phyloP scores from a whole-genome alignment of 1,139 yeast species.

The Hansenula sp. region DNA sequence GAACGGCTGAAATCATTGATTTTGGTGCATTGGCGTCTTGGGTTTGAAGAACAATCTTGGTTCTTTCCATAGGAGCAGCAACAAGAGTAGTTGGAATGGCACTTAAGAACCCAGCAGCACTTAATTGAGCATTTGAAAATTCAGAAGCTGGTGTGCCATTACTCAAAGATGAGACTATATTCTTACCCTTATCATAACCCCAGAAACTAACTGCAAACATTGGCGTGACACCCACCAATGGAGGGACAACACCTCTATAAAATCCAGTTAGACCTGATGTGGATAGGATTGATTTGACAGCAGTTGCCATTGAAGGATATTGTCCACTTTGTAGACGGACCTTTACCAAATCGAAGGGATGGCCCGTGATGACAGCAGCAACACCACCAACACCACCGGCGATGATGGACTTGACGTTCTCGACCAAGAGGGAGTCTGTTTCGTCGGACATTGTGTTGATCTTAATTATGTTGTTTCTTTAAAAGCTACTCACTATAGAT shows the following conservation, averaged over 20 bases:
- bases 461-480: too few relatives aligned
- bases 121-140: constrained; percentile 66
- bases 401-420: constrained; percentile 67
- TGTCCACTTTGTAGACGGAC: constrained; percentile 78
- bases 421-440: constrained; percentile 40
- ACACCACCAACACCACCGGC: constrained; percentile 90
- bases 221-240: constrained; percentile 92
- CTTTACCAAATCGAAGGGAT: constrained; percentile 91
- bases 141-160: constrained; percentile 32
- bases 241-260: constrained; percentile 86
- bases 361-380: constrained; percentile 90
- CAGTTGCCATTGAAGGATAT: constrained; percentile 53
- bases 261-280: constrained; percentile 74
- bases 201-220: constrained; percentile 98
- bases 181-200: constrained; percentile 96
- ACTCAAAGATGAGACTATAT: constrained; percentile 45
- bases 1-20: constrained; percentile 42
- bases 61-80: constrained; percentile 96
- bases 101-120: constrained; percentile 93
- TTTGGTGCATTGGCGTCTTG: constrained; percentile 48
- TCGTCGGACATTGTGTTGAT: constrained; percentile 34
- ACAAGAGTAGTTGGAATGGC: constrained; percentile 94
- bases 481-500: background rate
- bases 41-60: constrained; percentile 89
- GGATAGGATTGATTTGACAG: constrained; percentile 64